Conservation (phyloP, 2,329 filamentous ascomycete genomes). For the Stagonosporopsis rhizophila region DNA sequence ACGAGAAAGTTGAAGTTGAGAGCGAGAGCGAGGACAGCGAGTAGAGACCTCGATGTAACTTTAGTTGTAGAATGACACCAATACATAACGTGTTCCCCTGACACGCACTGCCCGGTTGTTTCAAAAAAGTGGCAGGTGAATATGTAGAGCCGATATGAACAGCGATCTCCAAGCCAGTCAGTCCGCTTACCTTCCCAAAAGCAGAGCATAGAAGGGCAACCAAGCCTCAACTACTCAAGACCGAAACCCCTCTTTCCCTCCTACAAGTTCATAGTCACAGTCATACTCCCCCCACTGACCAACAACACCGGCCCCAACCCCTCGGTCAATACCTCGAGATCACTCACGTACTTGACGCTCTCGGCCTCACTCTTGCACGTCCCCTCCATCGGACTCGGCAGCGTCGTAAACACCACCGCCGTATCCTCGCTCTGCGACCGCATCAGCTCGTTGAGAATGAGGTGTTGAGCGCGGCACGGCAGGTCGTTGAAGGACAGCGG, state of each 20-base stretch:
- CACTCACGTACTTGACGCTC: constrained; percentile 76
- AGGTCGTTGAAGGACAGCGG: constrained; percentile 86
- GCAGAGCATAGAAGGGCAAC: too few species aligned
- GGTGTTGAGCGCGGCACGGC: constrained; percentile 81
- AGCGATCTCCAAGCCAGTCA: too few species aligned
- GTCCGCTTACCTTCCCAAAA: too few species aligned
- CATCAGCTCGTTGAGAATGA: constrained; percentile 88
- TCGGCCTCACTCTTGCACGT: constrained; percentile 74
- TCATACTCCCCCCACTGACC: constrained; percentile 89
- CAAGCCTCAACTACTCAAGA: too few species aligned
- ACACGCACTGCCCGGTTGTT: not conserved
- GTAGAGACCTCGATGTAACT: constrained; percentile 7
- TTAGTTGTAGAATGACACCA: constrained; percentile 25
- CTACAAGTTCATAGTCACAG: constrained; percentile 77
- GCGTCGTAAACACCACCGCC: constrained; percentile 81
- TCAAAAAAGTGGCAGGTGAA: too few species aligned
- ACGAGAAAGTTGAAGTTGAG: constrained; percentile 25
- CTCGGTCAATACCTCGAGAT: constrained; percentile 79
- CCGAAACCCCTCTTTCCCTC: too few species aligned
- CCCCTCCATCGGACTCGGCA: constrained; percentile 81
- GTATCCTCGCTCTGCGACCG: constrained; percentile 58
- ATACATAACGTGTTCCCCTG: not conserved
- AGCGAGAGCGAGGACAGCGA: constrained; percentile 32
- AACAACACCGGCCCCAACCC: constrained; percentile 77
- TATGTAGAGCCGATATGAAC: too few species aligned